Conservation (phyloP, 148 eudicot species). For the Heliamphora exappendiculata region DNA sequence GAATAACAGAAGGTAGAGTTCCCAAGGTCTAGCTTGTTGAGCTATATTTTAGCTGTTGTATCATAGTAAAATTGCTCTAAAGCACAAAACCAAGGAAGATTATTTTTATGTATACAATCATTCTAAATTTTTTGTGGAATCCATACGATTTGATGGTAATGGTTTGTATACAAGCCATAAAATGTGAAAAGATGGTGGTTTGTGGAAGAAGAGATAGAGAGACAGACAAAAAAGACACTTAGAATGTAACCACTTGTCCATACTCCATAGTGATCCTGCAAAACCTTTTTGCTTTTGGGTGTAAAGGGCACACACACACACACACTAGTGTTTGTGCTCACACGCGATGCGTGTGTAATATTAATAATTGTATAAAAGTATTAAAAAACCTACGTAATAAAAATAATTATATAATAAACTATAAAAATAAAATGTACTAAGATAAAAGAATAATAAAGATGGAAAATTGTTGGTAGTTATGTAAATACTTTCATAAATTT, state of each 20-base stretch:
- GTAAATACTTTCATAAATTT: too few species aligned
- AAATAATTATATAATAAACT: too few species aligned
- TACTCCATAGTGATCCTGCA: not conserved
- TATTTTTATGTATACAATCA: too few species aligned
- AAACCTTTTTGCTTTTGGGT: not conserved
- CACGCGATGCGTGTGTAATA: too few species aligned
- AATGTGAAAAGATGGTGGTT: not conserved
- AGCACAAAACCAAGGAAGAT: not conserved
- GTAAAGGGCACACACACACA: too few species aligned
- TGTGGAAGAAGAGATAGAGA: not conserved
- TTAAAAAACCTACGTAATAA: too few species aligned
- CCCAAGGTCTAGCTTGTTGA: not conserved
- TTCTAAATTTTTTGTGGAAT: too few species aligned
- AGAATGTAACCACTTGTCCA: not conserved
- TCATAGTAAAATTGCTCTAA: not conserved
- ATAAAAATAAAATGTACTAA: too few species aligned
- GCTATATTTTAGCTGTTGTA: not conserved
- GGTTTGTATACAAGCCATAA: not conserved
- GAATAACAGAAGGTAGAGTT: not conserved
- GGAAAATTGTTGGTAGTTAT: too few species aligned
- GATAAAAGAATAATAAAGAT: too few species aligned
- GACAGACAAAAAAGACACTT: not conserved
- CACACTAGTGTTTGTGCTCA: too few species aligned
- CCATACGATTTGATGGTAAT: not conserved
- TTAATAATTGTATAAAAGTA: too few species aligned